Percentiles rank a stretch among this genome's conserved stretches.
Conservation (phyloP, 2,329 filamentous ascomycete species). For the Dothidotthia symphoricarpi region DNA sequence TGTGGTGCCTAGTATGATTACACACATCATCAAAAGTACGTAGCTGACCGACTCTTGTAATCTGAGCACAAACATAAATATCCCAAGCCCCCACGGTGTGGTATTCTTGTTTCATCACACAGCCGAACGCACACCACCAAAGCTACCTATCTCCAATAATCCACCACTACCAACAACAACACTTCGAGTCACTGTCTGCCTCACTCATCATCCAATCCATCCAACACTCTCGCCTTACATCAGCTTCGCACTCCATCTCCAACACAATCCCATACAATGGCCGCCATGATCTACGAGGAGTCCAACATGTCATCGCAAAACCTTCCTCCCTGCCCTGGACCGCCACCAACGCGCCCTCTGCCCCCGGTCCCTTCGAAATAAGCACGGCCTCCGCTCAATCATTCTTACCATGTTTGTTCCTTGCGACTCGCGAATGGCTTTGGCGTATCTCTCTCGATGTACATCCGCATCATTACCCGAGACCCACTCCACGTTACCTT, state of each 20-base stretch:
- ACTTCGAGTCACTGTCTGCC: constrained; percentile 12
- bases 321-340: constrained; percentile 50
- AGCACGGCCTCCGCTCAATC: constrained; percentile 6
- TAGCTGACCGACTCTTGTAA: constrained; percentile 44
- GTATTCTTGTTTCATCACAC: constrained; percentile 34
- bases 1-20: constrained; percentile 40
- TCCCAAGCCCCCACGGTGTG: constrained; percentile 29
- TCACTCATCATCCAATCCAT: constrained; percentile 8
- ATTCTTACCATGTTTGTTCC: constrained; percentile 12
- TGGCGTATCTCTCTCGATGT: constrained; percentile 27
- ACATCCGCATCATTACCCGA: constrained; percentile 8
- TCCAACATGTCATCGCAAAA: constrained; percentile 42
- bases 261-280: constrained; percentile 30
- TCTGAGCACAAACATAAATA: constrained; percentile 44
- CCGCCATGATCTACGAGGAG: constrained; percentile 40
- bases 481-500: constrained; percentile 12
- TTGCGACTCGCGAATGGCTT: constrained; percentile 23
- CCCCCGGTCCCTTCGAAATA: constrained; percentile 49
- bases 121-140: constrained; percentile 24
- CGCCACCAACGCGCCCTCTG: constrained; percentile 49
- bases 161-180: constrained; percentile 8
- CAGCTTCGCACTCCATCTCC: constrained; percentile 8
- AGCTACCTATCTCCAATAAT: constrained; percentile 20
- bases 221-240: constrained; percentile 9
- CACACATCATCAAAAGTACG: constrained; percentile 42